Base-by-base conservation (phyloP, 2,329 filamentous ascomycete species). In the Paraphoma sp. region DNA sequence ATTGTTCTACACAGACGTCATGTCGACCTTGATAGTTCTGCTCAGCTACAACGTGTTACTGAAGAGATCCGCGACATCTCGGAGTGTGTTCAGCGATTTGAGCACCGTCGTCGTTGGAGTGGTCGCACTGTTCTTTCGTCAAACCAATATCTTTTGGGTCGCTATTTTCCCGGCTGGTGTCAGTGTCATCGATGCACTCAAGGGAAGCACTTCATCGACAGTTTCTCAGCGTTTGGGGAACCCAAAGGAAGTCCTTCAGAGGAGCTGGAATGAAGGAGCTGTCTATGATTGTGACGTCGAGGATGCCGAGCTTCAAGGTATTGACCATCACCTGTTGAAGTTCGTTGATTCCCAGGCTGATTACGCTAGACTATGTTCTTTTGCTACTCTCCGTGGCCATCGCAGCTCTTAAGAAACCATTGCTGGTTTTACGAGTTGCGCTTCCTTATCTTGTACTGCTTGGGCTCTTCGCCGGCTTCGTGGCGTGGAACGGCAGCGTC, bases 121-220 rank as follows among this genome's bases (percentile, higher is more conserved):
- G 0, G 60, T 85, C 1, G 83, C 92, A 1, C 81, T 99, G 17
- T 79, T 85, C 2, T 95, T 97, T 81, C 84, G 95, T 23, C 95
- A 99, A 76, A 99, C 95, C 0, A 99, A 99, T 69, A 90, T 98
- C 53, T 97, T 99, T 73, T 99, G 95, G 95, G 88, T 93, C 0
- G 89, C 91, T 1, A 81, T 93, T 0, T 92, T 91, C 68, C 86
- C 92, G 67, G 89, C 89, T 17, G 88, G 84, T 2, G 65, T 78
- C 3, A 61, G 70, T n/a, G 64, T 73, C 7, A 53, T 76, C 6
- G 60, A 73, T 28, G 57, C 63, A 6, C 57, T 77, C 38, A 71
- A 70, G 51, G 53, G 53, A 17, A 59, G 60, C 4, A 54, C 45
- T 2, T 23, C 31, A 46, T 38, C 16, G 43, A 44, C 44, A 18